phyloP scores from a whole-genome alignment of 108 stramenopile genomes.

The Cyclotella choctawhatcheeana region DNA sequence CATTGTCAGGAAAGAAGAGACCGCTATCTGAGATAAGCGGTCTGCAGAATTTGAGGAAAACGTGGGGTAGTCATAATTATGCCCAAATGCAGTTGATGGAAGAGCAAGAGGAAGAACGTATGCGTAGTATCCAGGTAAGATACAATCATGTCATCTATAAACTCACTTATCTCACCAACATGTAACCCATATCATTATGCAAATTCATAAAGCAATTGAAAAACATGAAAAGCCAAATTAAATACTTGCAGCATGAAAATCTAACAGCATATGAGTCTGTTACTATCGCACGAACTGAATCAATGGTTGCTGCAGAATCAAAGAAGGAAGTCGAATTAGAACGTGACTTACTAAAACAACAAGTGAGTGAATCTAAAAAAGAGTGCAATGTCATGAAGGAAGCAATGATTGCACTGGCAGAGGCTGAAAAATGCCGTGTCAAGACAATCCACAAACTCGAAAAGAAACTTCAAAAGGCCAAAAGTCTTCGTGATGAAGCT shows the following conservation, averaged over 20 bases:
- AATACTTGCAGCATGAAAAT: slow-evolving; percentile 12
- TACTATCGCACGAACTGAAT: slow-evolving; percentile 3
- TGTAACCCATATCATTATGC: no score
- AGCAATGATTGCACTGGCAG: slow-evolving; percentile 7
- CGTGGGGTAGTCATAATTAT: not conserved
- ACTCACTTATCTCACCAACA: no score
- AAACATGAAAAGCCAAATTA: slow-evolving; percentile 1
- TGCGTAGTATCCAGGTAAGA: not conserved
- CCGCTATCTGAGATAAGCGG: not conserved
- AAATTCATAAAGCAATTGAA: no score
- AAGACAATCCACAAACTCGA: slow-evolving; percentile 1
- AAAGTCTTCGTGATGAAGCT: not conserved
- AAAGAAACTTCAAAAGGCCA: slow-evolving; percentile 12
- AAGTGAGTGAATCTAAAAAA: not conserved
- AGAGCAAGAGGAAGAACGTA: slow-evolving; percentile 7
- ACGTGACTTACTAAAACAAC: not conserved
- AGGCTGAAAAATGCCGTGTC: slow-evolving; percentile 4
- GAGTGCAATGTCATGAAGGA: not conserved
- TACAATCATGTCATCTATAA: no score
- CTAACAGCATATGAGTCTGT: slow-evolving; percentile 6
- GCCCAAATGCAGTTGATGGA: not conserved
- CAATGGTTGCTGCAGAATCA: not conserved
- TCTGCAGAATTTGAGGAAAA: not conserved
- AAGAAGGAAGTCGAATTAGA: not conserved
- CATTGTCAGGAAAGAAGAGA: slow-evolving; percentile 4